phyloP scores from a whole-genome alignment of 345 rosid species.

The Camelina hispida region DNA sequence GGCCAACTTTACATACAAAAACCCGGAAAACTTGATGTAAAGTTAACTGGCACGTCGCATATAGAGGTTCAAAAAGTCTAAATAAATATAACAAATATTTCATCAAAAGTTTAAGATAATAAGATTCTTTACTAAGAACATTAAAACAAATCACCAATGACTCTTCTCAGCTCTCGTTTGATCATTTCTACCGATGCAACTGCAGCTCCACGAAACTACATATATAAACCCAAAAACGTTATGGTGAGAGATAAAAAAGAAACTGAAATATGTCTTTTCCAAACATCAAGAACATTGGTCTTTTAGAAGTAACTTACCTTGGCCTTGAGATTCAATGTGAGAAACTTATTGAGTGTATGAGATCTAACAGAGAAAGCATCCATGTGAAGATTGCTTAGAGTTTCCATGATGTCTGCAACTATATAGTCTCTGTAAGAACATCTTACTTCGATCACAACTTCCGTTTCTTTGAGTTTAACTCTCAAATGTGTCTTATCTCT shows the following conservation, averaged over 20 bases:
- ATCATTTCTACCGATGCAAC: slow-evolving; percentile 69
- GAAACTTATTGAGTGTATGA: slow-evolving; percentile 63
- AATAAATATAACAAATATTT: not conserved
- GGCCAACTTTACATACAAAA: slow-evolving; percentile 25
- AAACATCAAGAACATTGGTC: not conserved
- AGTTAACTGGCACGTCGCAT: slow-evolving; percentile 17
- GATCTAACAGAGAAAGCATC: slow-evolving; percentile 73
- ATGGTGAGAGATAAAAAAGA: slow-evolving; percentile 9
- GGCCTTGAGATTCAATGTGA: slow-evolving; percentile 62
- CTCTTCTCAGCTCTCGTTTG: slow-evolving; percentile 63
- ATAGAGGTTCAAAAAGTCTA: slow-evolving; percentile 8
- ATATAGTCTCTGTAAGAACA: slow-evolving; percentile 72
- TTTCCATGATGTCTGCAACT: slow-evolving; percentile 80
- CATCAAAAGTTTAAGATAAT: slow-evolving; percentile 9
- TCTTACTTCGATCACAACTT: slow-evolving; percentile 69
- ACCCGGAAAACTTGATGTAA: slow-evolving; percentile 22
- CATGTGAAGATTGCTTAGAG: slow-evolving; percentile 68
- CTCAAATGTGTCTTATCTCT: slow-evolving; percentile 51
- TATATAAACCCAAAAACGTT: slow-evolving; percentile 11
- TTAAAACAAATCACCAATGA: slow-evolving; percentile 43
- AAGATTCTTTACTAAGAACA: slow-evolving; percentile 11
- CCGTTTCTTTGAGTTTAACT: slow-evolving; percentile 44
- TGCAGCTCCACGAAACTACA: slow-evolving; percentile 72
- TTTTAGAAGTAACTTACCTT: slow-evolving; percentile 56
- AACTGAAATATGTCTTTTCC: not conserved